These are phyloP conservation scores for Plasmodium malariae DNA, from an alignment of 169 alveolate genomes.

Conservation along the genomic window DNA sequence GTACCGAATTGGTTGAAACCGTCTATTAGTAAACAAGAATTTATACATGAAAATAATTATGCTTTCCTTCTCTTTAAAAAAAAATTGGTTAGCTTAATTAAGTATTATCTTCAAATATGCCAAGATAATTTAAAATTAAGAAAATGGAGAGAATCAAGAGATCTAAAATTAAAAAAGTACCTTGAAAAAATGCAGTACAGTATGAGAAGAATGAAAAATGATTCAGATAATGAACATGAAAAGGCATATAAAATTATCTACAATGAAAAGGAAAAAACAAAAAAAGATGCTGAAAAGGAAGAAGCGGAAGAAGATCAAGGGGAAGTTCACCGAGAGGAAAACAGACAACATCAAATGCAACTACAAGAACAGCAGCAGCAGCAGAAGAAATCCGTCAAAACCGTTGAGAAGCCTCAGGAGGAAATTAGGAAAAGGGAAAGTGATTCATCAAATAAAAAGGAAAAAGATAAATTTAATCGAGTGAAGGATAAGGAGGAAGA, in stretches of 20 bases:
- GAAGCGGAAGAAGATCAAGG: neutral
- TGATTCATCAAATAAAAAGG: no score
- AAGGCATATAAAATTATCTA: slow-evolving; percentile 33
- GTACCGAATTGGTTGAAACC: slow-evolving; percentile 94
- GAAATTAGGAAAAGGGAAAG: slow-evolving; percentile 2
- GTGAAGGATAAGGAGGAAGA: no score
- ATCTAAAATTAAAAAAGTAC: slow-evolving; percentile 42
- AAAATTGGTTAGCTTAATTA: slow-evolving; percentile 79
- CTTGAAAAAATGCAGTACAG: slow-evolving; percentile 21
- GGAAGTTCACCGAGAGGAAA: no score
- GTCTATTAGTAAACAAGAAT: slow-evolving; percentile 92
- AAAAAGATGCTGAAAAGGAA: slow-evolving; percentile 9
- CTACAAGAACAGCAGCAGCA: no score
- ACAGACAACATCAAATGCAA: no score
- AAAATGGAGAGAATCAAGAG: slow-evolving; percentile 83
- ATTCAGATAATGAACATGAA: slow-evolving; percentile 58
- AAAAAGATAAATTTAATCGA: no score
- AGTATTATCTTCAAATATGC: slow-evolving; percentile 84
- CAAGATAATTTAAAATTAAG: slow-evolving; percentile 78
- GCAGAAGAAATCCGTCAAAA: no score
- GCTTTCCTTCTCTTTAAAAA: slow-evolving; percentile 89
- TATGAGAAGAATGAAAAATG: slow-evolving; percentile 6
- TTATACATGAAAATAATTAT: slow-evolving; percentile 89
- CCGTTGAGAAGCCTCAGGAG: no score
- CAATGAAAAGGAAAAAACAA: neutral